These are phyloP conservation scores for Persicaria maculosa DNA, from an alignment of 148 eudicot species.

Conservation along the genomic window DNA sequence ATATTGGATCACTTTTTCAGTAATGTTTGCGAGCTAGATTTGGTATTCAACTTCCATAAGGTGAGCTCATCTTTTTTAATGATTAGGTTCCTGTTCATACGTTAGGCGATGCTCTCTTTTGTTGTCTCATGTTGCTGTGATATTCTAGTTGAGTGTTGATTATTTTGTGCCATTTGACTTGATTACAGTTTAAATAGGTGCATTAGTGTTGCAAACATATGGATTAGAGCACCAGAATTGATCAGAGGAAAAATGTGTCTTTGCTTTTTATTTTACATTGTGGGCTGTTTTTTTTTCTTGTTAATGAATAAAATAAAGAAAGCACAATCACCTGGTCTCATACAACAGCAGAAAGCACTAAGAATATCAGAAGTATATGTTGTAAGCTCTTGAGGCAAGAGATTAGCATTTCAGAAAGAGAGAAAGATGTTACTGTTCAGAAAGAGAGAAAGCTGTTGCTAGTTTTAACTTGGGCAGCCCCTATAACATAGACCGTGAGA, in stretches of 20 bases:
- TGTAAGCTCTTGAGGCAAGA: not conserved
- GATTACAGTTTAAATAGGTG: not conserved
- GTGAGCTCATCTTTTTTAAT: conserved; percentile 15
- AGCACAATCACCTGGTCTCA: not conserved
- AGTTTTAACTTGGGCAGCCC: no score
- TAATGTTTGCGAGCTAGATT: conserved; percentile 96
- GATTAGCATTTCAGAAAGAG: no score
- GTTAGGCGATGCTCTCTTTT: not conserved
- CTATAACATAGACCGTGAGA: no score
- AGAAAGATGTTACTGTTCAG: no score
- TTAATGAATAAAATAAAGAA: not conserved
- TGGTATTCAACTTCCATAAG: conserved; percentile 83
- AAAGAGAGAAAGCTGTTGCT: no score
- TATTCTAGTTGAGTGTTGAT: not conserved
- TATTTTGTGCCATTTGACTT: not conserved
- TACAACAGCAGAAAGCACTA: not conserved
- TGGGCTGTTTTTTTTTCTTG: not conserved
- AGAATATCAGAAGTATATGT: not conserved
- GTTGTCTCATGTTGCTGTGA: not conserved
- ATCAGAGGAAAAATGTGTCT: not conserved
- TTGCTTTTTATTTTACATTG: not conserved
- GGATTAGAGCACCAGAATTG: not conserved
- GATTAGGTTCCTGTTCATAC: not conserved
- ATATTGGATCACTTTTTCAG: conserved; percentile 98
- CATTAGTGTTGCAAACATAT: not conserved